Conservation (phyloP, 805 yeast species). For the Dipodascus albidus region DNA sequence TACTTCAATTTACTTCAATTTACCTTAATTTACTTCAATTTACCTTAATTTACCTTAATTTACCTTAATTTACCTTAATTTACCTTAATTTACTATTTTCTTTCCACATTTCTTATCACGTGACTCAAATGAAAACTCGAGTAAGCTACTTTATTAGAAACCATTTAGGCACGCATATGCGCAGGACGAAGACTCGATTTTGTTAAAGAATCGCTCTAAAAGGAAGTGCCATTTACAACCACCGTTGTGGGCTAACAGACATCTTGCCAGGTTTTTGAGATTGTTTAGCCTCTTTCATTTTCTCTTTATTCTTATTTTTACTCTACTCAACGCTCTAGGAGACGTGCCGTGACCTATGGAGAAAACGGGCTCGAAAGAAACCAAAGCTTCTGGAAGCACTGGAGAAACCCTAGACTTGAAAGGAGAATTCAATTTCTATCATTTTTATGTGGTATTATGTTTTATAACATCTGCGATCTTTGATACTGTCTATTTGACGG, state of each 20-base stretch:
- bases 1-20: too few species aligned
- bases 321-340: neutral
- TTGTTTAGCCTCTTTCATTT: neutral
- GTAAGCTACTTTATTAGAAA: too few species aligned
- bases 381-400: neutral
- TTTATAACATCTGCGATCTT: slow-evolving; percentile 18
- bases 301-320: neutral
- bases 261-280: neutral
- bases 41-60: too few species aligned
- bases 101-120: too few species aligned
- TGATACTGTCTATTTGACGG: slow-evolving; percentile 14
- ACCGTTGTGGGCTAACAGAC: neutral
- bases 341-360: neutral
- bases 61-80: too few species aligned
- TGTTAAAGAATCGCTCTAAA: too few species aligned
- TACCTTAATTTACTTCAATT: too few species aligned
- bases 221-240: too few species aligned
- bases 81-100: too few species aligned
- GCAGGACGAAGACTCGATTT: too few species aligned
- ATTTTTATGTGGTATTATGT: slow-evolving; percentile 7
- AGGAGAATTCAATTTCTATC: neutral
- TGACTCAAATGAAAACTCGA: too few species aligned
- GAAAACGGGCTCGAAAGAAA: neutral
- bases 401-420: neutral
- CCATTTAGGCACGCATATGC: too few species aligned